Evolutionary conservation across 129 eudicot genomes (phyloP).

Genomic region (Deinandra increscens): DNA sequence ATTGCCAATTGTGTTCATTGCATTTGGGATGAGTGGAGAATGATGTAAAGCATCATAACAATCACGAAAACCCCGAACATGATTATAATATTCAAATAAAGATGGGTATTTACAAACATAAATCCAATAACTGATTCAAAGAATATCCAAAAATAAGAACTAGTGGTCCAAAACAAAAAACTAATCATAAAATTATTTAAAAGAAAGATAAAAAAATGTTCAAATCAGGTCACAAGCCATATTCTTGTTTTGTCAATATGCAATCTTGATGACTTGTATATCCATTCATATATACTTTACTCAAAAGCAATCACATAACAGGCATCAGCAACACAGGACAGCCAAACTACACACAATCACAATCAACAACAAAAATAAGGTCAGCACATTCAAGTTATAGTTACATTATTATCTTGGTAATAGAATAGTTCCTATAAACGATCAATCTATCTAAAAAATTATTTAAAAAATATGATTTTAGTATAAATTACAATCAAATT

Average conservation of each 20-base stretch:
- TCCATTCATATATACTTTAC: conserved; percentile 8
- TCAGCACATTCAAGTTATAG: not conserved
- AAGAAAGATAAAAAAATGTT: conserved; percentile 25
- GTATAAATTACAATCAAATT: too few relatives aligned
- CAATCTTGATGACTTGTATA: conserved; percentile 28
- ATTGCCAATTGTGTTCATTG: too few relatives aligned
- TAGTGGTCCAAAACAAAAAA: conserved; percentile 16
- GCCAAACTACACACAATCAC: conserved; percentile 36
- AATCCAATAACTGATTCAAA: not conserved
- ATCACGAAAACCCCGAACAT: not conserved
- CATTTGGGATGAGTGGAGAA: not conserved
- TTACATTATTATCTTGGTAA: not conserved
- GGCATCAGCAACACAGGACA: conserved; percentile 38
- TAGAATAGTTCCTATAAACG: not conserved
- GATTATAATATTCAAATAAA: not conserved
- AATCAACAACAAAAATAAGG: conserved; percentile 14
- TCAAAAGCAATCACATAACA: conserved; percentile 39
- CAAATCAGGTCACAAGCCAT: conserved; percentile 23
- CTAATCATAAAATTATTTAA: conserved; percentile 21
- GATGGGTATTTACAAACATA: not conserved
- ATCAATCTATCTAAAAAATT: too few relatives aligned
- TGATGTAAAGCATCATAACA: not conserved
- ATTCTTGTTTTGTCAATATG: conserved; percentile 5
- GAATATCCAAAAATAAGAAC: too few relatives aligned
- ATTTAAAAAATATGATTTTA: too few relatives aligned